Evolutionary conservation across 805 yeast genomes (phyloP).

Genomic region (Candida broadrunensis): DNA sequence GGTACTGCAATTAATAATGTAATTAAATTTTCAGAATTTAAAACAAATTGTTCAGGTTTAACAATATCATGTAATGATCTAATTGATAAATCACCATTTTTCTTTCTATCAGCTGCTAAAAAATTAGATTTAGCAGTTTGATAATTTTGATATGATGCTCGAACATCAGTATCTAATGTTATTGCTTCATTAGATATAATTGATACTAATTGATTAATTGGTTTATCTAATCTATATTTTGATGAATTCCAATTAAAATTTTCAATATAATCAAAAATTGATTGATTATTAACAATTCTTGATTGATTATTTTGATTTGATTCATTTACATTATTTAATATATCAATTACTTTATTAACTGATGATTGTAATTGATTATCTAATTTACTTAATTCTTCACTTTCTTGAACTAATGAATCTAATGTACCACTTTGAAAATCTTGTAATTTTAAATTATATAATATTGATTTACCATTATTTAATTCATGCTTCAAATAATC

Average conservation of each 20-base stretch:
- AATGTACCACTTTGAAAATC: constrained; percentile 91
- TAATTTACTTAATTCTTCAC: constrained; percentile 81
- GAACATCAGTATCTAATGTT: constrained; percentile 81
- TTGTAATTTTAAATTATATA: constrained; percentile 64
- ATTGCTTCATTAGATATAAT: constrained; percentile 72
- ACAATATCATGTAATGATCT: constrained; percentile 89
- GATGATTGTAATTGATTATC: constrained; percentile 76
- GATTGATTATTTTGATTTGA: constrained; percentile 5
- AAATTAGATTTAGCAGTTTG: constrained; percentile 80
- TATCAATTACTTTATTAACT: constrained; percentile 73
- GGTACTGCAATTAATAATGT: constrained; percentile 92
- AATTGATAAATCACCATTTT: constrained; percentile 89
- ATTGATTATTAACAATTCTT: constrained; percentile 39
- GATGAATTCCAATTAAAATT: constrained; percentile 84
- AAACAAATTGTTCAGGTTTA: constrained; percentile 75
- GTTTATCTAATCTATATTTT: constrained; percentile 80
- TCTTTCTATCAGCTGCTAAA: constrained; percentile 86
- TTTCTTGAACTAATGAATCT: constrained; percentile 85
- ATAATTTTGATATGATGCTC: constrained; percentile 70
- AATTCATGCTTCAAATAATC: constrained; percentile 57
- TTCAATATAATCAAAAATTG: constrained; percentile 64
- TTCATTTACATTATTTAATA: constrained; percentile 46
- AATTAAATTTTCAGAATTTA: constrained; percentile 80
- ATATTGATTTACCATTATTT: constrained; percentile 56
- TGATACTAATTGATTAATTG: constrained; percentile 72